Evolutionary conservation across 768 basidiomycete species (phyloP), one percentile per base, ranked within the genome.

Genomic region (Suillus lakei): DNA sequence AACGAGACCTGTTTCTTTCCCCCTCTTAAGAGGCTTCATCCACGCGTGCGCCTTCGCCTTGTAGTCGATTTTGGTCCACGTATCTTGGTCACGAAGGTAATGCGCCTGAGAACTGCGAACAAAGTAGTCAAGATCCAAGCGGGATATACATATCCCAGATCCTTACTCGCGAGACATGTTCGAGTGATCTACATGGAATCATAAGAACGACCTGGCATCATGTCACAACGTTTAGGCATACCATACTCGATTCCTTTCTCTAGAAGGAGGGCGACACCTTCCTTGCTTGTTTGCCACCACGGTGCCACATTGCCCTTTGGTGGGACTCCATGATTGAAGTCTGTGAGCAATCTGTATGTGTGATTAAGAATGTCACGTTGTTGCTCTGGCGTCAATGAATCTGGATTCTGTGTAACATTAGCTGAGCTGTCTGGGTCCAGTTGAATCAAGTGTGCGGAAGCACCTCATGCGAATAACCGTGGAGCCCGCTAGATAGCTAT

Each of bases 251-350:
- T 88, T 0, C 91, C 91, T 67, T 87, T 87, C 43, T 88, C 88
- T 30, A 90, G 81, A n/a, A 92, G 75, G 41, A 92, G 79, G n/a
- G 84, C 75, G 3, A 84, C 85, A 1, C 86, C 86, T 72, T 89
- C 88, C 65, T 83, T 86, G 73, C 84, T 86, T 3, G 85, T 85
- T 71, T 92, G 90, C 90, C 90, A 92, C 89, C 90, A 92, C 1
- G 89, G 90, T 1, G 90, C 89, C 41, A 89, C 88, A 65, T 82
- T 84, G 38, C 86, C 87, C 73, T 83, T 85, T 2, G 86, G 86
- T 28, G 85, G 79, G 21, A 82, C 72, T 26, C 85, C 85, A 63
- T 85, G 76, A 70, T 88, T 88, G 71, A 90, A 90, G 8, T 82
- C 79, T 2, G 88, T 89, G 43, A 90, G 75, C 28, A 89, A 76